These are phyloP conservation scores for Pistacia atlantica DNA, from an alignment of 345 rosid species.

Conservation along the genomic window DNA sequence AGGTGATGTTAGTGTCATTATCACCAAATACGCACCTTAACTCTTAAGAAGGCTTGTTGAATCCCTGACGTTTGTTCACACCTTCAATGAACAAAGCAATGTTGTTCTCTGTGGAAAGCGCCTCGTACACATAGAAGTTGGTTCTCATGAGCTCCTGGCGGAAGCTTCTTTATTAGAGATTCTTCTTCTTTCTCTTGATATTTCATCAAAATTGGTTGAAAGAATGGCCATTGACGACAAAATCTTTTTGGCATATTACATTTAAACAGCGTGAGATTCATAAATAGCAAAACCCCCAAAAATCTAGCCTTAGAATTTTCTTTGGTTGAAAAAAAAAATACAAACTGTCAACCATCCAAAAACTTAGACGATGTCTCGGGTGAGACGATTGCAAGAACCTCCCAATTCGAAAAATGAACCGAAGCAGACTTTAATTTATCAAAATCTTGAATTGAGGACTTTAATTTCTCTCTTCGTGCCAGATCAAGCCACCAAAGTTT, in stretches of 20 bases:
- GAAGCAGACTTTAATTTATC: slow-evolving; percentile 35
- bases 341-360: slow-evolving; percentile 1
- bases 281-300: slow-evolving; percentile 47
- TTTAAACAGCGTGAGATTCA: slow-evolving; percentile 49
- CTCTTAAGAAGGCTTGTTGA: slow-evolving; percentile 44
- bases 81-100: slow-evolving; percentile 82
- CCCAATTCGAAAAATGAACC: slow-evolving; percentile 76
- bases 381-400: slow-evolving; percentile 53
- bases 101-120: slow-evolving; percentile 64
- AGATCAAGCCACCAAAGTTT: no score
- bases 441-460: slow-evolving; percentile 17
- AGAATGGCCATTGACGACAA: slow-evolving; percentile 53
- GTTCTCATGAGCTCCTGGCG: slow-evolving; percentile 45
- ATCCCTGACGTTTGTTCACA: slow-evolving; percentile 54
- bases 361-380: slow-evolving; percentile 19
- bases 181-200: slow-evolving; percentile 14
- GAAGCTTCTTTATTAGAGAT: slow-evolving; percentile 7
- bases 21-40: slow-evolving; percentile 65
- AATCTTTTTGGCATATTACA: slow-evolving; percentile 54
- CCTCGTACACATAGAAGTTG: slow-evolving; percentile 68
- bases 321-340: slow-evolving; percentile 52
- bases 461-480: no score
- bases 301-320: slow-evolving; percentile 55
- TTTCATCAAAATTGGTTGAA: slow-evolving; percentile 52
- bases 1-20: slow-evolving; percentile 28